Conservation (phyloP, 164 flowering plant genomes). For the Houttuynia cordata region DNA sequence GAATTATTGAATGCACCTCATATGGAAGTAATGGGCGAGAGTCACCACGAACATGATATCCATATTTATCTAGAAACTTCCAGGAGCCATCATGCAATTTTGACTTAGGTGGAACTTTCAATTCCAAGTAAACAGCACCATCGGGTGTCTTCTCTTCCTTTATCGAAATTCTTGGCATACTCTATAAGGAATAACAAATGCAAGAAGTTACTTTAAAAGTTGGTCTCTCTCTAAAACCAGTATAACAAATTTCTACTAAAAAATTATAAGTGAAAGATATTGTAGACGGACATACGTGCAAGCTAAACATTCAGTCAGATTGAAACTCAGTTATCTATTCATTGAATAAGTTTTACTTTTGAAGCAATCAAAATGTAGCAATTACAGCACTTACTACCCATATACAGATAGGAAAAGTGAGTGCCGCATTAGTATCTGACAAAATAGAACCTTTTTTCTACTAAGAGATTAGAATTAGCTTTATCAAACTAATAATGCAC, state of each 20-base stretch:
- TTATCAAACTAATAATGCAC: too few relatives aligned
- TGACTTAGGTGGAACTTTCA: constrained; percentile 41
- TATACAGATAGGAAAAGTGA: too few relatives aligned
- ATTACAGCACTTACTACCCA: too few relatives aligned
- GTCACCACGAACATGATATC: constrained; percentile 48
- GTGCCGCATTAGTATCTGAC: too few relatives aligned
- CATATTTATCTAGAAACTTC: constrained; percentile 76
- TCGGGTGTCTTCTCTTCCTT: constrained; percentile 42
- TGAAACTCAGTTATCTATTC: too few relatives aligned
- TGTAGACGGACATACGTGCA: too few relatives aligned
- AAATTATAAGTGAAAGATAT: background rate
- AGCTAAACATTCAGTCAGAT: too few relatives aligned
- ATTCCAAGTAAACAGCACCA: constrained; percentile 49
- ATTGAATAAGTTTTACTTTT: too few relatives aligned
- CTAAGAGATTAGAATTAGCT: too few relatives aligned
- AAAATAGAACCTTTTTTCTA: too few relatives aligned
- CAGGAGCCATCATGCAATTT: constrained; percentile 32
- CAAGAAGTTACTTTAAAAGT: background rate
- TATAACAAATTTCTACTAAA: background rate
- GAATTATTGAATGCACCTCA: constrained; percentile 37
- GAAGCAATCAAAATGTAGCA: too few relatives aligned
- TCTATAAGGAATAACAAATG: background rate
- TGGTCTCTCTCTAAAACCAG: background rate
- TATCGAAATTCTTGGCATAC: constrained; percentile 33
- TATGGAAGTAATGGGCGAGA: constrained; percentile 62